Evolutionary conservation across 2,329 filamentous ascomycete species (phyloP).

Genomic region (Aspergillus sp.): DNA sequence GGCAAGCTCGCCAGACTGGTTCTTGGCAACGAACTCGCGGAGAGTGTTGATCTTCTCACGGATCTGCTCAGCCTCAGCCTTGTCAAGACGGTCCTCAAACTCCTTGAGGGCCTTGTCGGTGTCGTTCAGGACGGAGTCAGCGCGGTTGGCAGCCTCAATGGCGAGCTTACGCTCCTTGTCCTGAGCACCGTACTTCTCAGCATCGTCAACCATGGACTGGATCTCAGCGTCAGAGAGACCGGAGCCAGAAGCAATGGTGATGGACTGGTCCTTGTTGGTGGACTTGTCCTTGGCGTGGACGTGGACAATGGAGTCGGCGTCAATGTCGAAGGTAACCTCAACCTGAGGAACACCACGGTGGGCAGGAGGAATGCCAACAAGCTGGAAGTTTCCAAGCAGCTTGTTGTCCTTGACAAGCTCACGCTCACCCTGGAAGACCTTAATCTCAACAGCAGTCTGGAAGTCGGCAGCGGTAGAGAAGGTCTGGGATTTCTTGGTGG

Average conservation of each 20-base stretch:
- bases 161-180: constrained; percentile 96
- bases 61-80: constrained; percentile 89
- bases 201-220: constrained; percentile 95
- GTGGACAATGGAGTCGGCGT: constrained; percentile 96
- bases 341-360: constrained; percentile 95
- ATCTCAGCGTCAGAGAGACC: constrained; percentile 95
- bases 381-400: constrained; percentile 98
- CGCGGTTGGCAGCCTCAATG: constrained; percentile 96
- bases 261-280: constrained; percentile 98
- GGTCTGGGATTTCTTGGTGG: constrained; percentile 98
- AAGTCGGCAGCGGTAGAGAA: constrained; percentile 98
- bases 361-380: constrained; percentile 92
- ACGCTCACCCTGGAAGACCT: constrained; percentile 99
- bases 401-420: constrained; percentile 99
- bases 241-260: constrained; percentile 96
- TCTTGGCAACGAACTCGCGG: constrained; percentile 89
- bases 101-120: constrained; percentile 98
- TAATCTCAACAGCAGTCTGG: constrained; percentile 98
- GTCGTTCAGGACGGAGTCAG: constrained; percentile 93
- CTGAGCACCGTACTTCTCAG: constrained; percentile 90
- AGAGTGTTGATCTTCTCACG: constrained; percentile 87
- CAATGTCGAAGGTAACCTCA: constrained; percentile 98
- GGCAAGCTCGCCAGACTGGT: constrained; percentile 84
- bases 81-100: constrained; percentile 93
- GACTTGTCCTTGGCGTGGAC: constrained; percentile 99